Evolutionary conservation across 2,329 filamentous ascomycete species (phyloP), one percentile per base, ranked within the genome.

Genomic region (Annulohypoxylon truncatum): DNA sequence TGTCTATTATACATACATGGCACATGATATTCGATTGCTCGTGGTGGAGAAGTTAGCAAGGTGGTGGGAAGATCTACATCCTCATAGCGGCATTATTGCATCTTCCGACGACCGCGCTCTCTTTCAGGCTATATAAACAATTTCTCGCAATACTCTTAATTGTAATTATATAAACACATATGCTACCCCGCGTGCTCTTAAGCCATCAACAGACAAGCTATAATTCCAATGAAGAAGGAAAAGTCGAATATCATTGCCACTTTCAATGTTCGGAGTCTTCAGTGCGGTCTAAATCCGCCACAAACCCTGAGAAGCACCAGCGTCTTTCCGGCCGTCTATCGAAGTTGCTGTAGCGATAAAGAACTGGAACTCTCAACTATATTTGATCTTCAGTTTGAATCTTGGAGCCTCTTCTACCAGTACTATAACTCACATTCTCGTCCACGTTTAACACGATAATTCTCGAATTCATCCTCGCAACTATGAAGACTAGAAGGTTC

Each of bases 61-160:
- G 15, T 8, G 31, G 46, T 20, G 10, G 20, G n/a, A 6, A 31
- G 4, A 18, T 20, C 13, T 28, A 15, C 20, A 50, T 13, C 18
- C 22, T 12, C 33, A 18, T 40, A 35, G 8, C 20, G 12, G 28
- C 31, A 12, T 40, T 20, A 22, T 38, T 4, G 10, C 1, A 29
- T 35, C 20, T 59, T 26, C 35, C 57, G 13, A n/a, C 18, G 48
- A 51, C n/a, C 35, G 15, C 60, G 4, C 51, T 24, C 24, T 54
- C 52, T 57, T 66, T 66, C 57, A 66, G 62, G 56, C 63, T 66
- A 66, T 66, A 66, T 65, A n/a, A 47, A 57, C 13, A 46, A 12
- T 15, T 57, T 18, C 35, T 62, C 47, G 31, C 50, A 15, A 22
- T 22, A 22, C 50, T 38, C 52, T 31, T 20, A 8, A 13, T 53